Base-by-base conservation (phyloP, 2,329 filamentous ascomycete genomes). In the Aspergillus fumigatus region DNA sequence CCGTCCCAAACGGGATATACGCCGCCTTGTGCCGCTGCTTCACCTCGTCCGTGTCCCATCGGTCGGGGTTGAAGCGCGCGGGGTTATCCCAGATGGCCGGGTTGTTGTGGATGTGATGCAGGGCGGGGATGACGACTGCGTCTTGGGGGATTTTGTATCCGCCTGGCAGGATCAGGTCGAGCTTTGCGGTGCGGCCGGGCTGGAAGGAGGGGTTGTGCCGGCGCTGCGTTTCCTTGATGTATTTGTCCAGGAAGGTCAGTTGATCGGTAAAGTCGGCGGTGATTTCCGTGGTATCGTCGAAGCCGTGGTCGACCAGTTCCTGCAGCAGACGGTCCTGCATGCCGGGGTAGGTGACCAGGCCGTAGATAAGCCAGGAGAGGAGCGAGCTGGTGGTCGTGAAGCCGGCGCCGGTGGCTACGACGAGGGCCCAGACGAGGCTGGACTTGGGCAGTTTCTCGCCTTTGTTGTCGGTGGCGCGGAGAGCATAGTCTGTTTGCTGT, bases 191-290 rank as follows among this genome's bases (percentile, higher is more conserved):
- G 29, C 84, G 81, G 1, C 75, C 84, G 0, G 84, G 82, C 62
- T 87, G 84, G 71, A 81, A 87, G 0, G 82, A 83, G 0, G 84
- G 81, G 69, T 83, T 86, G 72, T 86, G 84, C 3, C 75, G 74
- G 2, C 84, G 78, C 65, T 84, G 83, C 0, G 78, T 83, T 66
- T 87, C 84, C 68, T 86, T 86, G 74, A 87, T 63, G n/a, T 61
- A 69, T 14, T 70, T 68, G 40, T 72, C 67, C 1, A 66, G 63
- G 52, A 80, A 84, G 1, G 72, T 64, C 5, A 86, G 75, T 47
- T 74, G 70, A 51, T 78, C 70, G 2, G 78, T 79, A 2, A 79
- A 58, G 9, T 84, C 82, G 0, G 78, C 70, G 0, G 79, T 80
- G 25, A 80, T 71, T 35, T 77, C 65, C 0, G 74, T 81, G 19